Evolutionary conservation across 352 stramenopile species (phyloP).

Genomic region (Aphanomyces euteiches): DNA sequence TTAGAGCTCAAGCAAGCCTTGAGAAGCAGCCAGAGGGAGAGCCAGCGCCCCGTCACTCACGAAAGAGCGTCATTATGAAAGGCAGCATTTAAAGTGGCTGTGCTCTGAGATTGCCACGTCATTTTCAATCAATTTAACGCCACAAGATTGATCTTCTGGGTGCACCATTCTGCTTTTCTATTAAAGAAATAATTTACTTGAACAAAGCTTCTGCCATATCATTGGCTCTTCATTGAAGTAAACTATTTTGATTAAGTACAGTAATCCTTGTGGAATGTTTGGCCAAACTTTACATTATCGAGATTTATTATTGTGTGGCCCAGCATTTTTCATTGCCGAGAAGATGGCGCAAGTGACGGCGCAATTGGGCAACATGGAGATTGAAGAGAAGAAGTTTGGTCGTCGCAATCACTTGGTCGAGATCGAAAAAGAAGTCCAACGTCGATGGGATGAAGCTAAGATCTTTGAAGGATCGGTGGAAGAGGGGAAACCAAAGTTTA

Average conservation of each 20-base stretch:
- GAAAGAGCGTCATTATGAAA: not conserved
- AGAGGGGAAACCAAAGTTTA: constrained; percentile 90
- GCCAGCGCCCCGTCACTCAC: not conserved
- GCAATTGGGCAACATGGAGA: constrained; percentile 80
- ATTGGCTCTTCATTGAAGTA: too few relatives aligned
- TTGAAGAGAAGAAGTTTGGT: constrained; percentile 73
- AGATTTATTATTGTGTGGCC: constrained; percentile 17
- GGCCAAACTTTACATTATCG: too few relatives aligned
- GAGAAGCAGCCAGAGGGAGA: constrained; percentile 1
- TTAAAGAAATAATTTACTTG: too few relatives aligned
- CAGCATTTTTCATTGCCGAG: constrained; percentile 19
- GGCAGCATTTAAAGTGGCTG: not conserved
- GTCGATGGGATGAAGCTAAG: constrained; percentile 84
- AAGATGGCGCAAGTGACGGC: constrained; percentile 44
- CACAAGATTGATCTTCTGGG: too few relatives aligned
- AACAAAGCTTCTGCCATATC: too few relatives aligned
- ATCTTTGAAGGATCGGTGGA: constrained; percentile 88
- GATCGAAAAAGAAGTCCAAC: constrained; percentile 90
- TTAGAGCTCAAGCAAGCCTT: not conserved
- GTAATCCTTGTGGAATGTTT: too few relatives aligned
- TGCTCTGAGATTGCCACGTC: too few relatives aligned
- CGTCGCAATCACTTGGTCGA: constrained; percentile 87
- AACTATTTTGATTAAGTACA: too few relatives aligned
- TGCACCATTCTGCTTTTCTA: too few relatives aligned
- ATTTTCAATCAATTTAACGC: too few relatives aligned